These are phyloP conservation scores for Arthrinium puccinioides DNA, from an alignment of 2,329 filamentous ascomycete genomes.

Conservation along the genomic window DNA sequence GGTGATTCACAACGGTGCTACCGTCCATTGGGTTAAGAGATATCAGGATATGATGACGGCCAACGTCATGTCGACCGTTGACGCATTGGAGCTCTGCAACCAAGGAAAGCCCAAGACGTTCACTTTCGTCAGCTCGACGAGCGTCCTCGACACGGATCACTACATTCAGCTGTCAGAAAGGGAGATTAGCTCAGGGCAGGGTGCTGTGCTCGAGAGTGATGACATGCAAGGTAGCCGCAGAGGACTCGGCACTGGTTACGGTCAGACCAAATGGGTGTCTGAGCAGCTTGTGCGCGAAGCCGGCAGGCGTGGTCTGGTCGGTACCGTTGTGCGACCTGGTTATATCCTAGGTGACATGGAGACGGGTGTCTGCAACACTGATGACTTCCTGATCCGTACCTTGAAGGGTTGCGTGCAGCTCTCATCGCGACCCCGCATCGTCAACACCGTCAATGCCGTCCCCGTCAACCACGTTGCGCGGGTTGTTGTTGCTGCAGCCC, in stretches of 20 bases:
- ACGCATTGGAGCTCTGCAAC: slow-evolving; percentile 69
- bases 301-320: slow-evolving; percentile 66
- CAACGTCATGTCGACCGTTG: slow-evolving; percentile 79
- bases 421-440: slow-evolving; percentile 62
- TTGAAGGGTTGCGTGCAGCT: slow-evolving; percentile 85
- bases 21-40: slow-evolving; percentile 73
- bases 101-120: slow-evolving; percentile 72
- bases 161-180: slow-evolving; percentile 68
- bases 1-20: slow-evolving; percentile 76
- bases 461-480: slow-evolving; percentile 77
- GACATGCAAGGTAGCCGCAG: slow-evolving; percentile 68
- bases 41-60: slow-evolving; percentile 65
- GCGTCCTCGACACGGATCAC: slow-evolving; percentile 73
- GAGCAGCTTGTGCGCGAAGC: slow-evolving; percentile 69
- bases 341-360: slow-evolving; percentile 72
- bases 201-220: slow-evolving; percentile 66
- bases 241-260: slow-evolving; percentile 80
- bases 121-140: slow-evolving; percentile 76
- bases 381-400: slow-evolving; percentile 86
- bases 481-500: slow-evolving; percentile 68
- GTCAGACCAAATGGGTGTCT: slow-evolving; percentile 77
- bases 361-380: slow-evolving; percentile 68
- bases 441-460: slow-evolving; percentile 84
- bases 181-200: slow-evolving; percentile 51
- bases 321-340: slow-evolving; percentile 72